Base-by-base conservation (phyloP, 2,329 filamentous ascomycete genomes). In the Pezicula neosporulosa region DNA sequence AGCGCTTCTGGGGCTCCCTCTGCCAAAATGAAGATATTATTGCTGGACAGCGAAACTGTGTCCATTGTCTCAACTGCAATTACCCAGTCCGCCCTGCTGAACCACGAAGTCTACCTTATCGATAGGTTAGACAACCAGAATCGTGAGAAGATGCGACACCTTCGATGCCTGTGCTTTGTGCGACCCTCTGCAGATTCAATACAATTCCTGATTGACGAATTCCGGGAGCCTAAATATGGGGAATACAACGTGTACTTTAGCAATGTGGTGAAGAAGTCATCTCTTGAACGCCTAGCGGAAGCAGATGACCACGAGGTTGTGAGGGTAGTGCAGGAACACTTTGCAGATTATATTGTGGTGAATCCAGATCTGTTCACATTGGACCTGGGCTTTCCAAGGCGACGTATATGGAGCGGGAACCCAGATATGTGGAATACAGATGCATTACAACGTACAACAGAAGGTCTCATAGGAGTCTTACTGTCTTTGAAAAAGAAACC, bases 181-280 rank as follows among this genome's bases (percentile, higher is more conserved):
- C 86, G 95, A 38, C 94, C 94, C 7, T 96, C 93, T 0, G 81
- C 93, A 12, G 90, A 95, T 60, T 95, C 93, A 5, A 91, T 97
- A 65, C 92, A 99, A 66, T 83, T 89, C 56, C 81, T 99, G 48
- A 93, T 99, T 60, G 94, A 99, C 65, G 94, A 99, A 74, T 80
- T 99, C 50, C 83, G 94, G 54, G 93, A 97, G 46, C 95, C 94
- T 4, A 97, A 92, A 68, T 99, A 99, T 63, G 93, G 94, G 58
- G 94, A 99, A 73, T 99, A 99, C 72, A 85, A 96, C 66, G 81
- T 99, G 51, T 97, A 95, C 70, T 96, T 99, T 70, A 97, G 91
- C 76, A 99, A 99, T 68, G 88, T 99, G 53, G 86, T 94, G 65
- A 96, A 95, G 70, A 99, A 99, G 72, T 97, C 94, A 2, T 89